Evolutionary conservation across 2,329 filamentous ascomycete genomes (phyloP), one percentile per base, ranked within the genome.

Genomic region (Passalora sequoiae): DNA sequence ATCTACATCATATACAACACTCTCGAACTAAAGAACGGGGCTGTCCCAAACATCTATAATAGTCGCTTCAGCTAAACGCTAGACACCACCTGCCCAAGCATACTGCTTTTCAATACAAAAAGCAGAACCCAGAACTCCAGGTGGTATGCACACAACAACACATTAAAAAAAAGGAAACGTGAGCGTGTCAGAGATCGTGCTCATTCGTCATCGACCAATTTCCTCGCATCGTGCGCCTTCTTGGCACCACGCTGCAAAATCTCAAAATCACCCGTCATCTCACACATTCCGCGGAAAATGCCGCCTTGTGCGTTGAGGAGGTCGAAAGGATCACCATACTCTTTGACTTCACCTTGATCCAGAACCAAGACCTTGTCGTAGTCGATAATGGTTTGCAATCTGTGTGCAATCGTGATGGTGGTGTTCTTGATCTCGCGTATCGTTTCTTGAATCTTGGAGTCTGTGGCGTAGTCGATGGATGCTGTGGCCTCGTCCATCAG

Each of bases 401-500:
- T 81, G 67, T 98, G 92, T 1, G 92, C 92, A 60, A 98, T 97
- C 0, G 92, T 97, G 62, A 97, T 86, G 47, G 94, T 95, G 0
- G 92, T 98, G 64, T 89, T 75, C 53, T 82, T 84, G 57, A 97
- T 77, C 65, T 95, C 86, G n/a, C 89, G 84, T 49, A 98, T 89
- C 0, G 92, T 97, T 58, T 87, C 88, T 67, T 98, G 92, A 55
- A 98, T 97, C 70, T 95, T 96, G 38, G 83, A 76, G 60, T 98
- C 92, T 2, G 92, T 98, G 4, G 83, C 84, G 67, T 97, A 97
- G 69, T 98, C 92, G 60, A 98, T 97, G 0, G 87, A 94, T 0
- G 92, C 92, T 0, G 92, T 98, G 1, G 92, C 92, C 71, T 98
- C 92, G 66, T 98, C 92, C 92, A 98, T 97, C 61, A 98, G 84